These are phyloP conservation scores for Solanum appendiculatum DNA, from an alignment of 257 asterid species.

Conservation along the genomic window DNA sequence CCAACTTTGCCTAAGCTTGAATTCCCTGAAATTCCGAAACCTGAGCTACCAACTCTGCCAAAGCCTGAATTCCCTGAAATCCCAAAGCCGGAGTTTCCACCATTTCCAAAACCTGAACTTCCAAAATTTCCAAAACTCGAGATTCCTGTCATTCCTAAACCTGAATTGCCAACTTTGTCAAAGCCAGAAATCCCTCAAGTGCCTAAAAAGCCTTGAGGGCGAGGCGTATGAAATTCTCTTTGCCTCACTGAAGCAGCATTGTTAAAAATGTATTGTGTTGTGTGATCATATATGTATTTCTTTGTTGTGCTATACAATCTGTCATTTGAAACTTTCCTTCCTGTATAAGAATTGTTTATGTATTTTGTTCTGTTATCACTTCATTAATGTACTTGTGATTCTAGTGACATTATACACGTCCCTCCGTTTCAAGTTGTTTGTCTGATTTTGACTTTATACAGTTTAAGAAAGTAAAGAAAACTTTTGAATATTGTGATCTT, in stretches of 20 bases:
- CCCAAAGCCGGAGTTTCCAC: background rate
- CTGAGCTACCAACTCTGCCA: background rate
- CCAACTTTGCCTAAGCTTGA: conserved; percentile 11
- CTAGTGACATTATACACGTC: too few species aligned
- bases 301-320: background rate
- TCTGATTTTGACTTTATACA: too few species aligned
- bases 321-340: background rate
- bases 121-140: background rate
- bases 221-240: background rate
- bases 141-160: background rate
- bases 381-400: too few species aligned
- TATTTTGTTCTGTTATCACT: background rate
- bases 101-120: background rate
- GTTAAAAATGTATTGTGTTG: background rate
- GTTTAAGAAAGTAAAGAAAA: too few species aligned
- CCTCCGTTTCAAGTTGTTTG: too few species aligned
- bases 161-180: background rate
- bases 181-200: background rate
- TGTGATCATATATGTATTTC: background rate
- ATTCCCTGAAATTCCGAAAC: background rate
- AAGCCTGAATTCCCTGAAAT: conserved; percentile 10
- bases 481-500: too few species aligned
- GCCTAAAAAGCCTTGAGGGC: background rate
- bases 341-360: background rate
- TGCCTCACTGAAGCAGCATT: background rate